Evolutionary conservation across 2,329 filamentous ascomycete species (phyloP), one percentile per base, ranked within the genome.

Genomic region (Dothistroma septosporum): DNA sequence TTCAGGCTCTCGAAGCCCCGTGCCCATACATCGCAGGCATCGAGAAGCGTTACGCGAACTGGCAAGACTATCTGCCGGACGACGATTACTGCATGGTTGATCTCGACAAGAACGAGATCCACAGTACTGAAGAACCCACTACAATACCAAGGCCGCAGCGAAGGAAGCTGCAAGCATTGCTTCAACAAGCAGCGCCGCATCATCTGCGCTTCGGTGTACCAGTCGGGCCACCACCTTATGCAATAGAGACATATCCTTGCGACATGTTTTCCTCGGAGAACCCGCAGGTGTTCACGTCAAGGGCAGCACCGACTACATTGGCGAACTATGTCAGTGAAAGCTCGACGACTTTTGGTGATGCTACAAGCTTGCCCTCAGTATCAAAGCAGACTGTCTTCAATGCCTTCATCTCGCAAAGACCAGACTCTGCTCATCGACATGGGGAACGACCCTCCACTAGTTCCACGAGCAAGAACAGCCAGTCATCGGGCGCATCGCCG

Each of bases 1-100:
- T 99, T 10, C 92, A 94, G 57, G 93, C 92, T 2, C 83, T 99
- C 19, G 94, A 97, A 69, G 93, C 93, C 0, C 93, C 93, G 2
- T 97, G 94, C 69, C 94, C 94, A 0, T 99, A 97, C 70, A 96
- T 99, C 66, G 91, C 97, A 48, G 94, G 94, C 53, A 91, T 99
- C 60, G 94, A 99, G 77, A 85, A 92, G 66, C 86, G 92, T 60
- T 97, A 97, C 73, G 91, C 95, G 69, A 86, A 86, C 60, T 85
- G 92, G 52, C 88, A 92, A 68, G 24, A 53, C 12, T 31, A 53
- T 22, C 83, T 97, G 47, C 94, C 94, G 0, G 91, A 96, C 7
- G 94, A 97, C 69, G 94, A 97, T 72, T 97, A 93, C 74, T 92
- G 97, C 19, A 81, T 97, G 16, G 92, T 97, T 37, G 94, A 99